Evolutionary conservation across 2,329 filamentous ascomycete species (phyloP).

Genomic region (Lecanosticta acicola): DNA sequence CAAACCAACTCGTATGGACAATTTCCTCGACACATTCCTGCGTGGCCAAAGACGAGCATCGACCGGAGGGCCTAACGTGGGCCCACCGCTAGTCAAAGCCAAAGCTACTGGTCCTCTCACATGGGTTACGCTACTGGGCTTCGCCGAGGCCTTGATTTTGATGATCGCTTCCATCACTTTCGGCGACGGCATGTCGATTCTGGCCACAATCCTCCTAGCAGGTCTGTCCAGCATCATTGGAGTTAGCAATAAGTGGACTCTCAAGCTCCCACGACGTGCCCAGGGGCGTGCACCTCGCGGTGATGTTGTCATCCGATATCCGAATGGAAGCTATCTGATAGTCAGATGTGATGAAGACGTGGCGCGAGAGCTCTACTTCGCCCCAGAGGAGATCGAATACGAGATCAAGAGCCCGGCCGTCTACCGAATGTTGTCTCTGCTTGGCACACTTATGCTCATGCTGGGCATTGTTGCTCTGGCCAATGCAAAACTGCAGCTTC

Average conservation of each 20-base stretch:
- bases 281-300: constrained; percentile 31
- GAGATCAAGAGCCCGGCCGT: constrained; percentile 35
- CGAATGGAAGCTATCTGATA: constrained; percentile 47
- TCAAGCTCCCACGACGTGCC: constrained; percentile 39
- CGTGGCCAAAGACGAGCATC: constrained; percentile 33
- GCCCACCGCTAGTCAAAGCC: constrained; percentile 35
- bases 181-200: constrained; percentile 47
- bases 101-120: constrained; percentile 44
- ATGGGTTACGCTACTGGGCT: constrained; percentile 42
- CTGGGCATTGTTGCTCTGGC: constrained; percentile 48
- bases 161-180: constrained; percentile 42
- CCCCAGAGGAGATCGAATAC: constrained; percentile 47
- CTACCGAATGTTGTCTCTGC: constrained; percentile 45
- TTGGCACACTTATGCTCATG: constrained; percentile 50
- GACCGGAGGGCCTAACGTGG: background rate
- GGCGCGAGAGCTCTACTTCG: constrained; percentile 48
- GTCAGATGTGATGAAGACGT: constrained; percentile 47
- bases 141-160: constrained; percentile 38
- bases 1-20: constrained; percentile 1
- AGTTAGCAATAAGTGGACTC: constrained; percentile 45
- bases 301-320: constrained; percentile 48
- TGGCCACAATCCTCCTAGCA: constrained; percentile 45
- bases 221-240: constrained; percentile 47
- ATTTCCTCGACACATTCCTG: constrained; percentile 30
- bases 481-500: constrained; percentile 44